Evolutionary conservation across 148 eudicot species (phyloP).

Genomic region (Diospyros lotus): DNA sequence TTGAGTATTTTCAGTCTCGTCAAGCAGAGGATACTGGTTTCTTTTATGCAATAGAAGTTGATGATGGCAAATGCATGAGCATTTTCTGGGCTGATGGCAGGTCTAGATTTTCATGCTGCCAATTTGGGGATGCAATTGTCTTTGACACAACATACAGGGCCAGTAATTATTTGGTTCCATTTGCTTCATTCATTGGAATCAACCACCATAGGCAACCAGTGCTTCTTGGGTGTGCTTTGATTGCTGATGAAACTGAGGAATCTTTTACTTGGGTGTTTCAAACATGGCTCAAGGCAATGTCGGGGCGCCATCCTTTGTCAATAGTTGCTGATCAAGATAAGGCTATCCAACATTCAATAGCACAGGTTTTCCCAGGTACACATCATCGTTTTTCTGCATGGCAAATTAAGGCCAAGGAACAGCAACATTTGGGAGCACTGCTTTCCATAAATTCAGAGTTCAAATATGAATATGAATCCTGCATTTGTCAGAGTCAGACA

Average conservation of each 20-base stretch:
- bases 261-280: slow-evolving; percentile 57
- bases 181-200: slow-evolving; percentile 51
- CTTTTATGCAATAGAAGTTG: slow-evolving; percentile 44
- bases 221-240: slow-evolving; percentile 60
- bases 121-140: slow-evolving; percentile 51
- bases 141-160: slow-evolving; percentile 51
- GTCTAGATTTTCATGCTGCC: slow-evolving; percentile 50
- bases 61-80: slow-evolving; percentile 45
- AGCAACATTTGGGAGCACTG: slow-evolving; percentile 40
- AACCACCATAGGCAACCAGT: slow-evolving; percentile 59
- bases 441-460: slow-evolving; percentile 40
- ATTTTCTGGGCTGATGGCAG: slow-evolving; percentile 65
- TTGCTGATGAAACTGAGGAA: slow-evolving; percentile 51
- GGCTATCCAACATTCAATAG: slow-evolving; percentile 43
- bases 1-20: slow-evolving; percentile 47
- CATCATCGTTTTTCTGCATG: slow-evolving; percentile 51
- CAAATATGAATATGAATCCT: slow-evolving; percentile 45
- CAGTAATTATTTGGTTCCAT: slow-evolving; percentile 36
- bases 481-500: slow-evolving; percentile 52
- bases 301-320: slow-evolving; percentile 40
- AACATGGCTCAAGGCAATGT: slow-evolving; percentile 52
- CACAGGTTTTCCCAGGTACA: slow-evolving; percentile 46
- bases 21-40: slow-evolving; percentile 55
- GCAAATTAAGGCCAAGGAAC: slow-evolving; percentile 43
- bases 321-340: slow-evolving; percentile 55